Evolutionary conservation across 495 filamentous ascomycete genomes (phyloP).

Genomic region (Lineolata rhizophorae): DNA sequence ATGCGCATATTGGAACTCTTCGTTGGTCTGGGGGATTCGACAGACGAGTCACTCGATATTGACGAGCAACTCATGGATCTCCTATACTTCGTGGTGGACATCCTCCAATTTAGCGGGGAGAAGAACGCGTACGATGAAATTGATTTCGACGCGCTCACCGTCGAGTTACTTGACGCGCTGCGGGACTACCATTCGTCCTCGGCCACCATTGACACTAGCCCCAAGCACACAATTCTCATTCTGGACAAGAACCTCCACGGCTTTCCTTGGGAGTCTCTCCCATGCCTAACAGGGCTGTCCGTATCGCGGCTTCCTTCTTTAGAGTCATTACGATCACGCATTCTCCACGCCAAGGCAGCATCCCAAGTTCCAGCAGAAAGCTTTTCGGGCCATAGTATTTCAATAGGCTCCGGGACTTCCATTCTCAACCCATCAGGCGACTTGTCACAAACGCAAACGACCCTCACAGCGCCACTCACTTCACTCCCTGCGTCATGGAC

Average conservation of each 20-base stretch:
- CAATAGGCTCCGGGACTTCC: conserved; percentile 43
- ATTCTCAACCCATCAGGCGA: conserved; percentile 79
- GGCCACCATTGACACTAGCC: conserved; percentile 16
- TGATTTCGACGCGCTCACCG: conserved; percentile 43
- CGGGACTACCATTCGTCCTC: conserved; percentile 40
- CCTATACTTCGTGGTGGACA: conserved; percentile 88
- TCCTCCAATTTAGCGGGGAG: conserved; percentile 91
- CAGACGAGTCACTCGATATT: conserved; percentile 38
- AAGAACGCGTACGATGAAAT: conserved; percentile 95
- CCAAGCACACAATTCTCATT: conserved; percentile 67
- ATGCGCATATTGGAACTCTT: conserved; percentile 68
- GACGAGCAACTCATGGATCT: conserved; percentile 76
- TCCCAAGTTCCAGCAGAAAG: too few species aligned
- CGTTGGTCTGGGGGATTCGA: conserved; percentile 57
- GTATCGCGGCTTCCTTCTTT: conserved; percentile 73
- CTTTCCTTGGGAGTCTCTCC: conserved; percentile 91
- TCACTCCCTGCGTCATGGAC: too few species aligned
- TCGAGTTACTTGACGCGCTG: conserved; percentile 45
- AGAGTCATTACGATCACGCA: conserved; percentile 46
- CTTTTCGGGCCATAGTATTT: conserved; percentile 36
- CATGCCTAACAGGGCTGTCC: conserved; percentile 57
- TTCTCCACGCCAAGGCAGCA: conserved; percentile 12
- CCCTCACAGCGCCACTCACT: conserved; percentile 25
- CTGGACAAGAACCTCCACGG: conserved; percentile 74
- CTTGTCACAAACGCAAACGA: conserved; percentile 52